Conservation (phyloP, 306 rosid genomes). For the Prinsepia uniflora region DNA sequence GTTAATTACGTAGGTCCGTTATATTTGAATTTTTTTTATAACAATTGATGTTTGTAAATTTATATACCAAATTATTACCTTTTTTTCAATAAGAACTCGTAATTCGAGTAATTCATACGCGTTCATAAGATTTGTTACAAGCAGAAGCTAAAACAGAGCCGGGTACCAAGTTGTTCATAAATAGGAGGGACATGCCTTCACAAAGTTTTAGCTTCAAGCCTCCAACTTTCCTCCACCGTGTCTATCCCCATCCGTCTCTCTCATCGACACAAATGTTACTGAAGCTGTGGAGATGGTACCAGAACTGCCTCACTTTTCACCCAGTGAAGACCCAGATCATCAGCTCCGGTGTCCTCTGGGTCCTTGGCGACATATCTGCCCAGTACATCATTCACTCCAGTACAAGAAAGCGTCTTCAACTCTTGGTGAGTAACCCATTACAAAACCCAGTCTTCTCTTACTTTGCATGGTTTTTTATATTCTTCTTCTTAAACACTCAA, state of each 20-base stretch:
- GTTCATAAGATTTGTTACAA: no score
- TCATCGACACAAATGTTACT: slow-evolving; percentile 23
- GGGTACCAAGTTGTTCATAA: slow-evolving; percentile 1
- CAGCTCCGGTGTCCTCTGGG: slow-evolving; percentile 76
- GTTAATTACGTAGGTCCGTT: no score
- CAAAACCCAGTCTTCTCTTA: neutral
- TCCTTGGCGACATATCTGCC: slow-evolving; percentile 66
- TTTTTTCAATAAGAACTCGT: no score
- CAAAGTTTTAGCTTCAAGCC: neutral
- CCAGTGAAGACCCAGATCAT: slow-evolving; percentile 74
- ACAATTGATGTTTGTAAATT: no score
- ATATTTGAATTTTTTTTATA: no score
- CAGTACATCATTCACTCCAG: slow-evolving; percentile 67
- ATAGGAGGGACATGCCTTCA: slow-evolving; percentile 9
- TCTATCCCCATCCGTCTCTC: neutral
- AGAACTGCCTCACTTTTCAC: slow-evolving; percentile 52
- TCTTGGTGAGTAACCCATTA: slow-evolving; percentile 34
- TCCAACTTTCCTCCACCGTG: neutral
- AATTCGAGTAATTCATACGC: no score
- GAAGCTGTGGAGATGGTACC: slow-evolving; percentile 79
- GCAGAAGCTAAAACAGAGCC: no score
- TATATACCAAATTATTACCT: no score
- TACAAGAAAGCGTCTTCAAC: slow-evolving; percentile 33
- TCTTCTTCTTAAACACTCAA: neutral
- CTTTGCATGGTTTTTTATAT: neutral